A percentile compares a stretch with the other conserved stretches of the same genome.
Conservation (phyloP, 306 rosid genomes). For the Casuarina cunninghamiana region DNA sequence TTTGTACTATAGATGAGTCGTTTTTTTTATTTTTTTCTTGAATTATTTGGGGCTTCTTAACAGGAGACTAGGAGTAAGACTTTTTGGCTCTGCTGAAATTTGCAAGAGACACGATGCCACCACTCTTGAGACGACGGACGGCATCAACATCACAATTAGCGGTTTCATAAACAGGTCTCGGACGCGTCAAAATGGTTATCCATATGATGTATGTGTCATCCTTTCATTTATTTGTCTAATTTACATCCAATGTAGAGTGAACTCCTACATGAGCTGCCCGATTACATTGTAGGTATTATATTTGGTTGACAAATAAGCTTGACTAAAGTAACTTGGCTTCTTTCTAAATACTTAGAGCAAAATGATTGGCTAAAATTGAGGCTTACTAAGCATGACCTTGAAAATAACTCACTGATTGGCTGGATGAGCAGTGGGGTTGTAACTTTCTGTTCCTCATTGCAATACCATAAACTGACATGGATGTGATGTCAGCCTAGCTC, state of each 20-base stretch:
- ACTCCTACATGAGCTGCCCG: background rate
- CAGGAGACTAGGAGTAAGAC: conserved; percentile 38
- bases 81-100: conserved; percentile 40
- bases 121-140: conserved; percentile 43
- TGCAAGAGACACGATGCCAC: conserved; percentile 39
- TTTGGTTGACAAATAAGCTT: background rate
- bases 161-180: conserved; percentile 41
- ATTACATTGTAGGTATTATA: background rate
- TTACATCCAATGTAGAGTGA: background rate
- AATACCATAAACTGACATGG: too few species aligned
- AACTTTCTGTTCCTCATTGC: background rate
- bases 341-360: background rate
- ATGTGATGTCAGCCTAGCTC: too few species aligned
- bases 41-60: background rate
- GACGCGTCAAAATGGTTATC: conserved; percentile 43
- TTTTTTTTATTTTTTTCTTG: background rate
- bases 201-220: conserved; percentile 26
- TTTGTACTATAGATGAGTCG: background rate
- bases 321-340: background rate
- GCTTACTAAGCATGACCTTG: background rate
- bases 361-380: background rate
- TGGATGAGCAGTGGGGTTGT: background rate
- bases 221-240: background rate
- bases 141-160: conserved; percentile 28
- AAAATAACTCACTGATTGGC: background rate